These are phyloP conservation scores for Hypericum androsaemum DNA, from an alignment of 345 rosid species.

Conservation along the genomic window DNA sequence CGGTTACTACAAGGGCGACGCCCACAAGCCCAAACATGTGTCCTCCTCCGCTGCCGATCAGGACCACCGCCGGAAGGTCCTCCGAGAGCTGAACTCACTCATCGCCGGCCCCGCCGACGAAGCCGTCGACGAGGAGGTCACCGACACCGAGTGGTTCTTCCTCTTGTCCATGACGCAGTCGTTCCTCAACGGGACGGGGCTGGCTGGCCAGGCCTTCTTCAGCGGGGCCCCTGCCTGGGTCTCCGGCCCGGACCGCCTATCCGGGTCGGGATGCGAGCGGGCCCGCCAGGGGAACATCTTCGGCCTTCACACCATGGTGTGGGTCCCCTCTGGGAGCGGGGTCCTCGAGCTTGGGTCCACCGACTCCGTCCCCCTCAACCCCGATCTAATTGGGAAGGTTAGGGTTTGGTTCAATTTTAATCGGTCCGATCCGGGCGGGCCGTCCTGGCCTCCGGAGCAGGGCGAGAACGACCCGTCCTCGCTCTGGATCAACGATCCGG, in stretches of 20 bases:
- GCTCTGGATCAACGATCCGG: slow-evolving; percentile 68
- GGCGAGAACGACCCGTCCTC: slow-evolving; percentile 73
- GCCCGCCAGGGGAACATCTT: slow-evolving; percentile 61
- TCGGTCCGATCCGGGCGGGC: slow-evolving; percentile 34
- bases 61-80: slow-evolving; percentile 67
- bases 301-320: slow-evolving; percentile 74
- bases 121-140: slow-evolving; percentile 78
- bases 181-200: slow-evolving; percentile 49
- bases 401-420: slow-evolving; percentile 51
- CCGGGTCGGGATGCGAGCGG: slow-evolving; percentile 54
- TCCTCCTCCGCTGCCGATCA: slow-evolving; percentile 52
- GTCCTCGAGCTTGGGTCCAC: slow-evolving; percentile 88
- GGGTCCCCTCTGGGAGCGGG: slow-evolving; percentile 66
- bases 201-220: slow-evolving; percentile 71
- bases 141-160: slow-evolving; percentile 97
- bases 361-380: slow-evolving; percentile 54
- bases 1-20: slow-evolving; percentile 88
- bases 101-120: slow-evolving; percentile 63
- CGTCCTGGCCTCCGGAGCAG: slow-evolving; percentile 47
- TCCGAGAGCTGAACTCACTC: slow-evolving; percentile 72
- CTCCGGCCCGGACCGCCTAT: slow-evolving; percentile 49
- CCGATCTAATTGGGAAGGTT: slow-evolving; percentile 71
- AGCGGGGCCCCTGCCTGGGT: slow-evolving; percentile 54
- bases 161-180: slow-evolving; percentile 85
- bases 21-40: slow-evolving; percentile 31